These are phyloP conservation scores for Saturnispora mendoncae DNA, from an alignment of 805 yeast genomes.

Conservation along the genomic window DNA sequence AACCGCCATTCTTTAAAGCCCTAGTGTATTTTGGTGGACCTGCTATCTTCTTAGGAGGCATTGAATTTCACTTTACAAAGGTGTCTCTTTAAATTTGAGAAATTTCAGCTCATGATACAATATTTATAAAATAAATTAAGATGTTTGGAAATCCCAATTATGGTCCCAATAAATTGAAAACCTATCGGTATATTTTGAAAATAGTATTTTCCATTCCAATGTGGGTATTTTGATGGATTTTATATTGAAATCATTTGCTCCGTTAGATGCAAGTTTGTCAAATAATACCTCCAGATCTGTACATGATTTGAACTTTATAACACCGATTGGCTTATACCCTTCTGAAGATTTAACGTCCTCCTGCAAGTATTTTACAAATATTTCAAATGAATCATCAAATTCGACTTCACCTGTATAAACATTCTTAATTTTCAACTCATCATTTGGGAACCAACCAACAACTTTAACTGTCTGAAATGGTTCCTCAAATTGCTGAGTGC, in stretches of 20 bases:
- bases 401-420: conserved; percentile 3
- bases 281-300: conserved; percentile 1
- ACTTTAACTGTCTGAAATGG: conserved; percentile 1
- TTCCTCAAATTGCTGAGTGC: conserved; percentile 1
- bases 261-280: background rate
- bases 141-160: background rate
- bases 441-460: conserved; percentile 11
- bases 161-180: background rate
- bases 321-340: conserved; percentile 2
- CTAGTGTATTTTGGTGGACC: conserved; percentile 30
- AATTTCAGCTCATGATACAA: background rate
- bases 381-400: conserved; percentile 11
- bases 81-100: too few species aligned
- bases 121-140: background rate
- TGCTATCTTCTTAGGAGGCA: conserved; percentile 21
- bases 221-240: background rate
- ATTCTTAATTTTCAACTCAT: conserved; percentile 5
- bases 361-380: conserved; percentile 7
- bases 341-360: background rate
- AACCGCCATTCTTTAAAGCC: conserved; percentile 30
- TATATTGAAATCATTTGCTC: background rate
- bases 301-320: conserved; percentile 1
- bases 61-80: too few species aligned
- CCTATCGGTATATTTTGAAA: background rate
- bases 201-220: background rate